Evolutionary conservation across 495 filamentous ascomycete species (phyloP).

Genomic region (Neurospora sublineolata): DNA sequence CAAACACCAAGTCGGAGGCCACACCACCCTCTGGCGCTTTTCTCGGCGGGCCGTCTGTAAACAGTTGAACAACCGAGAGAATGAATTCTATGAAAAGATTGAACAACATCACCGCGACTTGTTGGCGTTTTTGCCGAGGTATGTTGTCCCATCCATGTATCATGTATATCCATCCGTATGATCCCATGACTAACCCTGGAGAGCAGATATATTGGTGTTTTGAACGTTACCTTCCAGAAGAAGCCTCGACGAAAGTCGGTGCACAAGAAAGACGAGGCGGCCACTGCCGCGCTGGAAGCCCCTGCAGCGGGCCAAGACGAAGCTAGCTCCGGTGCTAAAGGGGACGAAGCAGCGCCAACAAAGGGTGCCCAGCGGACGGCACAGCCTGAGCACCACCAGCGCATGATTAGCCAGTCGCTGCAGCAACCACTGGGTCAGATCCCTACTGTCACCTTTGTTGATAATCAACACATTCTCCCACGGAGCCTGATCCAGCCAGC

Average conservation of each 20-base stretch:
- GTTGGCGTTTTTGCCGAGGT: slow-evolving; percentile 86
- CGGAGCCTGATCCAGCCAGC: slow-evolving; percentile 54
- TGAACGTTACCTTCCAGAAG: slow-evolving; percentile 95
- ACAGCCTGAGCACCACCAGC: slow-evolving; percentile 21
- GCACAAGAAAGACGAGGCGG: slow-evolving; percentile 30
- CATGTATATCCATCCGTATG: neutral
- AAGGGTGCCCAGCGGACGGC: slow-evolving; percentile 7
- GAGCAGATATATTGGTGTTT: slow-evolving; percentile 88
- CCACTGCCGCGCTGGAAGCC: slow-evolving; percentile 8
- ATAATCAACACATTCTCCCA: slow-evolving; percentile 92
- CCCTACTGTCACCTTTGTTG: slow-evolving; percentile 87
- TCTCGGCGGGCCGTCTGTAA: slow-evolving; percentile 93
- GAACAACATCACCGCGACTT: slow-evolving; percentile 83
- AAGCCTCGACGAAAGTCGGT: slow-evolving; percentile 55
- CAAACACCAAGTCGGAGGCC: slow-evolving; percentile 91
- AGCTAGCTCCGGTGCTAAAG: slow-evolving; percentile 3
- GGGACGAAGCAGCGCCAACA: slow-evolving; percentile 3
- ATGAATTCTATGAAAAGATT: slow-evolving; percentile 95
- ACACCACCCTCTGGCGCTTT: slow-evolving; percentile 92
- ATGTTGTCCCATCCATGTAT: slow-evolving; percentile 21
- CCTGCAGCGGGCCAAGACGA: slow-evolving; percentile 2
- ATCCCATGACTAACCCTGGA: slow-evolving; percentile 11
- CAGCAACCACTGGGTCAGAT: slow-evolving; percentile 39
- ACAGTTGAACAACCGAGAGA: slow-evolving; percentile 91
- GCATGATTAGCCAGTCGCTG: slow-evolving; percentile 72